Base-by-base conservation (phyloP, 2,329 filamentous ascomycete genomes). In the Cordyceps sp. region DNA sequence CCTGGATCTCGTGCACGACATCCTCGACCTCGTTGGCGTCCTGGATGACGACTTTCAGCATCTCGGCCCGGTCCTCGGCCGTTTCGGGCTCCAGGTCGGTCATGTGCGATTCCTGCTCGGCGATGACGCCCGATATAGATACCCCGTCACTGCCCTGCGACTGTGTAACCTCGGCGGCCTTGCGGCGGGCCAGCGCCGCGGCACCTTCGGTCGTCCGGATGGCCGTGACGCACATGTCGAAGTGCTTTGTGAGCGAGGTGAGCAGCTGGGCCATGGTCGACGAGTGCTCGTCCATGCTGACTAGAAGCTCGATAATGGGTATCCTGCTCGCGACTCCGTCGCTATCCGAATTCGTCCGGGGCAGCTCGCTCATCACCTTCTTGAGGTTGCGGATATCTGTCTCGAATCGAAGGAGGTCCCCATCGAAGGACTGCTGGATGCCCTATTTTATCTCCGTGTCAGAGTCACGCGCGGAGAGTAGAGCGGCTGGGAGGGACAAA, bases 221-320 rank as follows among this genome's bases (percentile, higher is more conserved):
- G 1, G 88, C 88, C 1, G 78, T 88, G 12, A 93, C 82, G 52
- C 88, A 94, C 40, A 93, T 72, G 52, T 96, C 88, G 49, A 93
- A 94, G 55, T 96, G 88, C 18, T 69, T 72, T 7, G 84, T 85
- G 4, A 96, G 61, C 1, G 79, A 84, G 35, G 83, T 71, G 2
- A 96, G 69, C 5, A 84, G 66, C 35, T 77, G 66, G 5, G 86
- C 88, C 74, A 92, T 88, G 44, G 77, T 73, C 39, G 81, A 75
- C 0, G 86, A 86, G 42, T 88, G 75, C 12, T 64, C 64, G 40
- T 86, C 74, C 23, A 93, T 64, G 3, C 63, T 61, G 20, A 65
- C 58, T n/a, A 82, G 58, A 26, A 73, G 59, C 5, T 63, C 55
- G 3, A 66, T 56, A 28, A 75, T 61, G 1, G 62, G 55, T 3